Evolutionary conservation across 225 moss, liverwort and hornwort genomes (phyloP).

Genomic region (Asterella californica): DNA sequence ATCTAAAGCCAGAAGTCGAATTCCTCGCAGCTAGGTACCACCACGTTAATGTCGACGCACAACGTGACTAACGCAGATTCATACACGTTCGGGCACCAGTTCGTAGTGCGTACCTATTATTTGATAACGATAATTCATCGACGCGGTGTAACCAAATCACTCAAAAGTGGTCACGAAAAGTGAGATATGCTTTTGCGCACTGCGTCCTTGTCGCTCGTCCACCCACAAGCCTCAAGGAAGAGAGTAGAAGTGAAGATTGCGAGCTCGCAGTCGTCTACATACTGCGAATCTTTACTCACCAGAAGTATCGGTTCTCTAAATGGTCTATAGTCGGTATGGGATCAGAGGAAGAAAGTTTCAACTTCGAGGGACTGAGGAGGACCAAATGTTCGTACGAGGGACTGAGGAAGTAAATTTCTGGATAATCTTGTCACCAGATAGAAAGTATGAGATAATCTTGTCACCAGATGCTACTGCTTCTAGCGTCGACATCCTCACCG

Average conservation of each 20-base stretch:
- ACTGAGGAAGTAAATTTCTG: no score
- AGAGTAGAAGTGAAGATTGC: background rate
- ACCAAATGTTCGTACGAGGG: no score
- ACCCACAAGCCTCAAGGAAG: background rate
- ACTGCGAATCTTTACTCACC: no score
- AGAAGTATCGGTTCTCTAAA: no score
- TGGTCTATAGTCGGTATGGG: no score
- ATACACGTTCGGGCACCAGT: background rate
- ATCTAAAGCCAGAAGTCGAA: background rate
- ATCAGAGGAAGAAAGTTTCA: no score
- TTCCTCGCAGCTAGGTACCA: background rate
- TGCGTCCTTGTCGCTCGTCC: background rate
- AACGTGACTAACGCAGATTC: background rate
- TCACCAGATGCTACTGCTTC: no score
- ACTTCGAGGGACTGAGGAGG: no score
- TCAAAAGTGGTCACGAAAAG: background rate
- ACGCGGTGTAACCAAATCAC: background rate
- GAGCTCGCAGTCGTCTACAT: no score
- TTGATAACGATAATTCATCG: background rate
- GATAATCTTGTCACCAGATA: no score
- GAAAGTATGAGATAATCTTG: no score
- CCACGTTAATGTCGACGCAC: background rate
- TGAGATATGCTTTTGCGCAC: background rate
- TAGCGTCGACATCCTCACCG: no score
- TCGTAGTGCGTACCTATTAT: slow-evolving; percentile 2